Conservation (phyloP, 805 yeast genomes). For the Candida schatavii region DNA sequence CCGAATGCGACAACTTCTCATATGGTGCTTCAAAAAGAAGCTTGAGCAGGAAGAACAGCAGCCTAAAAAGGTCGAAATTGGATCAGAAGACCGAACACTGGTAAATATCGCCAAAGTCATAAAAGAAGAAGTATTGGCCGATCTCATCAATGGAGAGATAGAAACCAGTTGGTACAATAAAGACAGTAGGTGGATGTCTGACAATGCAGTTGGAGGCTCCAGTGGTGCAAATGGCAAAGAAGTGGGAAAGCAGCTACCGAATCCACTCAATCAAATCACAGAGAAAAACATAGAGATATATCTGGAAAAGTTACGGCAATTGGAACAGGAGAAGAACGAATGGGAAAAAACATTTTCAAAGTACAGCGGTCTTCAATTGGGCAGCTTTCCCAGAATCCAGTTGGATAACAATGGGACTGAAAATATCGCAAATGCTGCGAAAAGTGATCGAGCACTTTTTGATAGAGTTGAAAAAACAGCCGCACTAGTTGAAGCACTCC, state of each 20-base stretch:
- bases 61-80: conserved; percentile 15
- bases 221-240: conserved; percentile 14
- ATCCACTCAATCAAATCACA: conserved; percentile 58
- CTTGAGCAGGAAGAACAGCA: conserved; percentile 28
- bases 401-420: conserved; percentile 13
- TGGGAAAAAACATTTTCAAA: conserved; percentile 41
- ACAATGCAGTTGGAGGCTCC: not conserved
- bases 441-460: conserved; percentile 5
- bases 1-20: conserved; percentile 63
- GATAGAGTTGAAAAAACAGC: conserved; percentile 10
- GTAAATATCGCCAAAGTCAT: conserved; percentile 58
- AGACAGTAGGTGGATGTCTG: not conserved
- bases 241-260: conserved; percentile 44
- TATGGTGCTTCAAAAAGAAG: conserved; percentile 63
- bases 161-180: conserved; percentile 66
- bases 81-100: conserved; percentile 40
- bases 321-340: conserved; percentile 44
- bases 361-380: conserved; percentile 3
- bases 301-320: conserved; percentile 38
- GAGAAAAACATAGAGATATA: conserved; percentile 45
- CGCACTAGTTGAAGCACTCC: conserved; percentile 11
- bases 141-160: conserved; percentile 56
- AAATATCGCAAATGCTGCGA: not conserved
- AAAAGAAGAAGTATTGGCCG: conserved; percentile 59
- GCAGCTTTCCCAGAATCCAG: conserved; percentile 6